Evolutionary conservation across 768 basidiomycete species (phyloP).

Genomic region (Filobasidium floriforme): DNA sequence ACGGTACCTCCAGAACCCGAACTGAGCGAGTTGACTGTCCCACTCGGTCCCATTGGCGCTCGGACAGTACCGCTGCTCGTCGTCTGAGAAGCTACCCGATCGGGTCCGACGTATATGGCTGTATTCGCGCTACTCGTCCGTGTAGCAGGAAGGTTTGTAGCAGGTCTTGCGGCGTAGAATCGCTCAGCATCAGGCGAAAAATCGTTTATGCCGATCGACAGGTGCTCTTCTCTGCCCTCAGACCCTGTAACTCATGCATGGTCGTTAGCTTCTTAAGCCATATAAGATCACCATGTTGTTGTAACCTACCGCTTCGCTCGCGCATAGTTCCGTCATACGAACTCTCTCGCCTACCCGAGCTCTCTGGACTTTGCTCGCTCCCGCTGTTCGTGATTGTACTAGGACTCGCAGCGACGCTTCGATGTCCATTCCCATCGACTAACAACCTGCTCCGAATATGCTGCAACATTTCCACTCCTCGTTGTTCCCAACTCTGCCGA

Average conservation of each 20-base stretch:
- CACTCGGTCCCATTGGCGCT: background rate
- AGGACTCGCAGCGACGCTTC: background rate
- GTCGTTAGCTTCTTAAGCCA: too few relatives aligned
- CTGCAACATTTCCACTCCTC: background rate
- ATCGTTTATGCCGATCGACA: background rate
- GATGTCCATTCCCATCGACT: background rate
- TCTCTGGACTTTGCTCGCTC: background rate
- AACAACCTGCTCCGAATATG: background rate
- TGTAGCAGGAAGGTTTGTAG: background rate
- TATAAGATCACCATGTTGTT: too few relatives aligned
- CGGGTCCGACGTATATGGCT: background rate
- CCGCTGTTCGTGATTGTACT: constrained; percentile 6
- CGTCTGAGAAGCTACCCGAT: background rate
- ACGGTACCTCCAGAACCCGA: constrained; percentile 20
- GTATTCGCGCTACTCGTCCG: background rate
- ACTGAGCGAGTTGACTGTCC: constrained; percentile 14
- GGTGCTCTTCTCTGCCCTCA: background rate
- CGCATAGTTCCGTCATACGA: background rate
- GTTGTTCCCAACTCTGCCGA: constrained; percentile 9
- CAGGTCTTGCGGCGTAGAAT: background rate
- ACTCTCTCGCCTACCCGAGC: background rate
- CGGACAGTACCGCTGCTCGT: background rate
- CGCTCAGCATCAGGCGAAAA: background rate
- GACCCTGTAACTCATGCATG: too few relatives aligned
- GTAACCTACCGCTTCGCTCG: background rate